Evolutionary conservation across 1,284 basidiomycete genomes (phyloP).

Genomic region (Austroboletus novae-zelandiae): DNA sequence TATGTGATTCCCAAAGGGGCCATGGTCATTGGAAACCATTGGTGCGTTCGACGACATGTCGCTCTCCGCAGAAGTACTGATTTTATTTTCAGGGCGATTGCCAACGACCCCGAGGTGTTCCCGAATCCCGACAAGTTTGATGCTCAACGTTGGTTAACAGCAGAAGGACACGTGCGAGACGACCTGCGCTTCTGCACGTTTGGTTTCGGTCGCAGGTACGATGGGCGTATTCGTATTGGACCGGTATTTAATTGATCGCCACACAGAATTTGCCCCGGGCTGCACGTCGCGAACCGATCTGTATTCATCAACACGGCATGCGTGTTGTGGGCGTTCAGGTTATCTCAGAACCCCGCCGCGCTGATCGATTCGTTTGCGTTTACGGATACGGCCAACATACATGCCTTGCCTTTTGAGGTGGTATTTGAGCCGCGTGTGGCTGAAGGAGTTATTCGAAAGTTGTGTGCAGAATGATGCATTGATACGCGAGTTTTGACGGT

Average conservation of each 20-base stretch:
- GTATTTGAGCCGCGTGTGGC: slow-evolving; percentile 12
- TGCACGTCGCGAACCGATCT: slow-evolving; percentile 27
- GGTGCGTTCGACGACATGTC: slow-evolving; percentile 34
- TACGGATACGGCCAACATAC: slow-evolving; percentile 12
- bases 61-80: not conserved
- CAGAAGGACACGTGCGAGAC: slow-evolving; percentile 44
- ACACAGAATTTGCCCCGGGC: slow-evolving; percentile 25
- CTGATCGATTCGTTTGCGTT: slow-evolving; percentile 26
- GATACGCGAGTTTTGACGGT: too few species aligned
- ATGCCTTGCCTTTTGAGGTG: slow-evolving; percentile 16
- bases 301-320: slow-evolving; percentile 23
- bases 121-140: slow-evolving; percentile 59
- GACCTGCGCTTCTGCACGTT: slow-evolving; percentile 55
- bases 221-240: not conserved
- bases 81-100: slow-evolving; percentile 40
- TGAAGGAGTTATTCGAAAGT: slow-evolving; percentile 2
- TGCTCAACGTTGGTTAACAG: slow-evolving; percentile 56
- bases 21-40: slow-evolving; percentile 56
- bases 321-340: slow-evolving; percentile 28
- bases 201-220: slow-evolving; percentile 56
- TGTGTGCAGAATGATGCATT: slow-evolving; percentile 5
- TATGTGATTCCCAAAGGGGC: slow-evolving; percentile 59
- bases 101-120: slow-evolving; percentile 54
- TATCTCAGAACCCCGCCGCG: slow-evolving; percentile 16
- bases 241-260: slow-evolving; percentile 3